Conservation (phyloP, 495 filamentous ascomycete species). For the Letharia columbiana region DNA sequence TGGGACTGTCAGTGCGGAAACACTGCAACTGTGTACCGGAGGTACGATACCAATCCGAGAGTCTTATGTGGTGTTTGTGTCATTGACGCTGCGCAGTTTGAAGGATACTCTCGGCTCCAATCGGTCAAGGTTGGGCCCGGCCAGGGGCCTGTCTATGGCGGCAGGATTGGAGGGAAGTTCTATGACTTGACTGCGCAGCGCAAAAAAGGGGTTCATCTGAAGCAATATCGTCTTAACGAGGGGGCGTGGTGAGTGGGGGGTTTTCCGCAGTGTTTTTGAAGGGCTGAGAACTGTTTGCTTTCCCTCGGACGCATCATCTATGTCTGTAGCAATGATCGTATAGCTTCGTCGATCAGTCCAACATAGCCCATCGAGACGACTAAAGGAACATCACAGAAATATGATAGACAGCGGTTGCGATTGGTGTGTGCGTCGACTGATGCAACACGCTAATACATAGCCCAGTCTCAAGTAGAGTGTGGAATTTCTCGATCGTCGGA, state of each 20-base stretch:
- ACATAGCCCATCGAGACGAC: too few species aligned
- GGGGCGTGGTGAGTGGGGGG: neutral
- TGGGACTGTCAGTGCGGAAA: neutral
- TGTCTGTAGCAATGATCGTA: too few species aligned
- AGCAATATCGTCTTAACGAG: neutral
- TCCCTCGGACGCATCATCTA: too few species aligned
- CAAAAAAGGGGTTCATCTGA: slow-evolving; percentile 7
- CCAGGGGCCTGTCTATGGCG: neutral
- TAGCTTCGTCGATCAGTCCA: too few species aligned
- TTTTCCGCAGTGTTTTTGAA: too few species aligned
- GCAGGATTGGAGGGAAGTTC: slow-evolving; percentile 5
- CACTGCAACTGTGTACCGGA: neutral
- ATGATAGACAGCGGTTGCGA: too few species aligned
- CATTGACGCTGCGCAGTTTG: neutral
- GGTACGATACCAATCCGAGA: neutral
- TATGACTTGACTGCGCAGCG: slow-evolving; percentile 12
- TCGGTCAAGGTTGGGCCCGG: slow-evolving; percentile 1
- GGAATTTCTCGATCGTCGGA: neutral
- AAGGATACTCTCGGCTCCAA: neutral
- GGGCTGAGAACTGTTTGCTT: too few species aligned
- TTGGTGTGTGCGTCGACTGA: too few species aligned
- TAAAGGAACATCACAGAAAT: too few species aligned
- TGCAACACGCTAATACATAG: too few species aligned
- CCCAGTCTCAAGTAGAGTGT: too few species aligned
- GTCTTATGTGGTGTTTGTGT: neutral